These are phyloP conservation scores for Eucalyptus regnans DNA, from an alignment of 345 rosid genomes.

Conservation along the genomic window DNA sequence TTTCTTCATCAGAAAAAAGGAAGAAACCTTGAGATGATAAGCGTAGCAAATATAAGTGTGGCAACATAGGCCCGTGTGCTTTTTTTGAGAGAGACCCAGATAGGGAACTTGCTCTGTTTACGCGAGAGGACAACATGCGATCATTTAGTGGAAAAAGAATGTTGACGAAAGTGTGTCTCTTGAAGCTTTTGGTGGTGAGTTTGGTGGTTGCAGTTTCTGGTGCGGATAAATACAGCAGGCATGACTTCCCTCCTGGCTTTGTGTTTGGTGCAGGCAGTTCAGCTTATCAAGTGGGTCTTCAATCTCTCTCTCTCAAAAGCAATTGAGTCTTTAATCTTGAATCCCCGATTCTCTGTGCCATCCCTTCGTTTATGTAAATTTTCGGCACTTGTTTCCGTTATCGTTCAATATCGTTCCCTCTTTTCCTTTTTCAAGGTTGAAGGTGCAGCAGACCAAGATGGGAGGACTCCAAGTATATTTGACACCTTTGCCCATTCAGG, in stretches of 20 bases:
- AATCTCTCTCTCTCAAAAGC: not conserved
- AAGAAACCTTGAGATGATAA: not conserved
- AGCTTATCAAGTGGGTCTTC: constrained; percentile 11
- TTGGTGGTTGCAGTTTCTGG: not conserved
- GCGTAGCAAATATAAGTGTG: not conserved
- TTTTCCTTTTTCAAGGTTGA: constrained; percentile 16
- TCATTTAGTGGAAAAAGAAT: not conserved
- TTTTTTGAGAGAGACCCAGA: not conserved
- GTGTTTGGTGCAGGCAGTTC: constrained; percentile 13
- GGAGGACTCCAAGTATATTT: constrained; percentile 34
- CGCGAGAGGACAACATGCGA: not conserved
- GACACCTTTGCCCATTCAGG: constrained; percentile 25
- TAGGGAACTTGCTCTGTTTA: not conserved
- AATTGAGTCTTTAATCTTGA: not conserved
- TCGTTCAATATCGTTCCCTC: not conserved
- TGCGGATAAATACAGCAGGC: not conserved
- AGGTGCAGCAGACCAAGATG: constrained; percentile 34
- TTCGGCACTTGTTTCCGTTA: not conserved
- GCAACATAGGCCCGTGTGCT: not conserved
- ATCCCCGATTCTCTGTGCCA: not conserved
- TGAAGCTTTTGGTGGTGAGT: not conserved
- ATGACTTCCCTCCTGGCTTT: constrained; percentile 11
- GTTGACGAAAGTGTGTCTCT: not conserved
- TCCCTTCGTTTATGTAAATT: not conserved
- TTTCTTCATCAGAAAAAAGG: not conserved